Evolutionary conservation across 2,329 filamentous ascomycete species (phyloP), one percentile per base, ranked within the genome.

Genomic region (Ophiognomonia clavigignenti-juglandacearum): DNA sequence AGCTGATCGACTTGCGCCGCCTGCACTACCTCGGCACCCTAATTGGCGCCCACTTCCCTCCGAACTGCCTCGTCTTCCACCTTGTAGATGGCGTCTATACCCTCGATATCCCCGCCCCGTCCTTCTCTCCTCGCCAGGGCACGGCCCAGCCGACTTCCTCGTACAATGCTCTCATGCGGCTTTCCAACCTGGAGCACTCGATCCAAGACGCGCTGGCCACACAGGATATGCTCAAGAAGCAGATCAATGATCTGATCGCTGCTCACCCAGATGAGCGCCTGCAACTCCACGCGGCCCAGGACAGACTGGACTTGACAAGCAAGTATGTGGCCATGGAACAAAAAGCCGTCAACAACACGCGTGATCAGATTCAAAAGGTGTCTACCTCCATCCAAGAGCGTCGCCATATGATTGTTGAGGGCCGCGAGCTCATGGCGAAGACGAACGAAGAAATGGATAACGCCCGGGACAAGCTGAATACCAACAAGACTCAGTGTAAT

Each of bases 151-250:
- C 78, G 0, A 90, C 86, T 0, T 90, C 89, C 0, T 90, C 90
- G 0, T 96, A 95, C 63, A 90, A 89, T 59, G 82, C 87, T 2
- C 72, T 97, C 18, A 92, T 96, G 83, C 85, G 87, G 51, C 74
- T 97, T 10, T 85, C 88, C 6, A 96, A 91, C 48, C 74, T 97
- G 14, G 89, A 96, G 53, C 88, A 86, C 61, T 95, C 90, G 45
- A 88, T 96, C 20, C 89, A 95, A 61, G 92, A 97, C 64, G 90
- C 90, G 2, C 69, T 96, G 9, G 79, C 83, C 1, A 95, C 88
- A 0, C 82, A 86, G 13, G 81, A 86, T 50, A 75, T 77, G 44
- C 73, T 97, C 8, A 82, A 88, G 39, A 68, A 75, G n/a, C 88
- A 96, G 54, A 95, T 96, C 54, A 87, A 87, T 54, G 62, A 71